Evolutionary conservation across 208 protist species (phyloP), one percentile per base, ranked within the genome.

Genomic region (Leishmania mexicana): DNA sequence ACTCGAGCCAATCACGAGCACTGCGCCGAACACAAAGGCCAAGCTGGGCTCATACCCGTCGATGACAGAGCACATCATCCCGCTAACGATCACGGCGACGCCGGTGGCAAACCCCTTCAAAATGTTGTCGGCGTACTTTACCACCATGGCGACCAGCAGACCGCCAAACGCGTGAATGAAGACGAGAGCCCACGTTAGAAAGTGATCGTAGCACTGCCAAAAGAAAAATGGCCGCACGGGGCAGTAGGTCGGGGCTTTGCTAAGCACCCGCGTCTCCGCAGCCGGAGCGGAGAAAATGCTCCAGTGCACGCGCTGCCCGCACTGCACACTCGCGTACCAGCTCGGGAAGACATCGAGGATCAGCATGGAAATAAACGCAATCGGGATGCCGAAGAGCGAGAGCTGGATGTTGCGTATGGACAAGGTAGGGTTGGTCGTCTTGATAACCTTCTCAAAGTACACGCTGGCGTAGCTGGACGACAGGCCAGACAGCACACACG

Each of bases 121-220:
- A 51, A 98, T 94, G 83, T 96, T 98, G 79, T 98, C 95, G 0
- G 95, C 88, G 83, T 98, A 98, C 79, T 93, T 93, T 75, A 97
- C 83, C 11, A 95, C 93, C 35, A 94, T 81, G 2, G 93, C 93
- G 0, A 98, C 92, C 0, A 98, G 85, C 13, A 98, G 81, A 0
- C 95, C 95, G 31, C 95, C 95, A 2, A 94, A 72, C 0, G 92
- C 93, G 70, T 98, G 91, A 68, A 98, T 84, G 53, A 81, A 57
- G 1, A 98, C 93, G 0, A 98, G 85, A 0, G 49, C 85, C 83
- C 90, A 93, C 45, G 92, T 96, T 17, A 92, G 73, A 78, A 53
- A 76, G 0, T 80, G 54, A 76, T 94, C 84, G 73, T 94, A 97
- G 28, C 84, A 85, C 49, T 90, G 86, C 89, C 91, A 96, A 67